A percentile compares a stretch with the other conserved stretches of the same genome.
Conservation (phyloP, 306 rosid genomes). For the Lablab purpureus region DNA sequence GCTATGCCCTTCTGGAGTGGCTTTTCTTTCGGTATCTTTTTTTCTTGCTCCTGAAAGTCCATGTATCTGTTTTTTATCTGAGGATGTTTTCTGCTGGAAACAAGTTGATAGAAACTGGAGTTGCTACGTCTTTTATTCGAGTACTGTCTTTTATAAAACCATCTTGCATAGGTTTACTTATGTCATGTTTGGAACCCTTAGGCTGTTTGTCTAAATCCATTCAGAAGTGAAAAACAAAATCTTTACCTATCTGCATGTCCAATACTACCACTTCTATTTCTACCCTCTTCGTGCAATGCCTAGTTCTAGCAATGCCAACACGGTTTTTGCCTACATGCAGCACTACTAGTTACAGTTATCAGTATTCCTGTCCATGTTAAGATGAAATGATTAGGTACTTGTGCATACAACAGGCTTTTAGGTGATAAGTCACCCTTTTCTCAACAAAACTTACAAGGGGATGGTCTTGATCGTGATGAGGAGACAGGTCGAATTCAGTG, state of each 20-base stretch:
- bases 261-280: background rate
- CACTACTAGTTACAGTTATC: background rate
- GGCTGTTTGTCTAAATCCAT: background rate
- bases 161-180: background rate
- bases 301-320: background rate
- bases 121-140: background rate
- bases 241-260: background rate
- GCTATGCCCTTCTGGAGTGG: conserved; percentile 96
- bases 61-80: background rate
- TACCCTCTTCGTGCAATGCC: background rate
- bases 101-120: conserved; percentile 10
- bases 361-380: conserved; percentile 11
- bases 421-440: conserved; percentile 95
- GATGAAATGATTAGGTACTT: conserved; percentile 28
- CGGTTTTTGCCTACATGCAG: background rate
- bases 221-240: conserved; percentile 28
- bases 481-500: conserved; percentile 94
- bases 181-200: background rate
- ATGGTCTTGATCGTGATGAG: conserved; percentile 81
- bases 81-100: background rate
- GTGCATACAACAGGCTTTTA: conserved; percentile 58
- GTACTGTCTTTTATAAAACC: background rate
- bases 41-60: background rate
- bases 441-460: conserved; percentile 83
- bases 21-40: conserved; percentile 82